Conservation (phyloP, 495 filamentous ascomycete species). For the Articulospora tetracladia region DNA sequence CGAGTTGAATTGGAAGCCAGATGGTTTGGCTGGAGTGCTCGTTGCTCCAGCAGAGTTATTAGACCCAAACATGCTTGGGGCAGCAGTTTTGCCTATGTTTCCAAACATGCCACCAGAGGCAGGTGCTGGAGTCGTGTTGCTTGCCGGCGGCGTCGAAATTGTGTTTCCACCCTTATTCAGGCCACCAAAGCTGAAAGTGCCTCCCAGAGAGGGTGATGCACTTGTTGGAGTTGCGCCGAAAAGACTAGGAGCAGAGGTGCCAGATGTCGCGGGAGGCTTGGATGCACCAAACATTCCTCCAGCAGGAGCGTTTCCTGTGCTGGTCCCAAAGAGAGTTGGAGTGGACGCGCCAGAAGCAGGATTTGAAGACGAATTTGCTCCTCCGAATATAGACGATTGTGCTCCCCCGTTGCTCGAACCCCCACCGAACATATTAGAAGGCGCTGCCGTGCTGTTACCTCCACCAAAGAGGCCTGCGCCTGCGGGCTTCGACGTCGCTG, state of each 20-base stretch:
- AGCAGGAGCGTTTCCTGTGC: slow-evolving; percentile 17
- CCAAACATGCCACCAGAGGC: slow-evolving; percentile 5
- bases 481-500: slow-evolving; percentile 26
- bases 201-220: slow-evolving; percentile 2
- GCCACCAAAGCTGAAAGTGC: slow-evolving; percentile 15
- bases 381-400: slow-evolving; percentile 32
- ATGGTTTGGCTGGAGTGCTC: slow-evolving; percentile 22
- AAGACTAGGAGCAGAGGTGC: background rate
- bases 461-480: slow-evolving; percentile 48
- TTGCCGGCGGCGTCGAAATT: slow-evolving; percentile 1
- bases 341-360: slow-evolving; percentile 22
- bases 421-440: slow-evolving; percentile 16
- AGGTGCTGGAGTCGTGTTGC: slow-evolving; percentile 4
- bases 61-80: slow-evolving; percentile 26
- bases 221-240: background rate
- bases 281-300: slow-evolving; percentile 9
- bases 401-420: slow-evolving; percentile 30
- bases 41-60: slow-evolving; percentile 14
- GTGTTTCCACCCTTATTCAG: slow-evolving; percentile 12
- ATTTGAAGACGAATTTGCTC: slow-evolving; percentile 14
- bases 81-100: slow-evolving; percentile 6
- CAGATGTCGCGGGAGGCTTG: background rate
- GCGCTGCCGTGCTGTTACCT: slow-evolving; percentile 15
- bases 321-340: slow-evolving; percentile 19
- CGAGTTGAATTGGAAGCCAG: slow-evolving; percentile 8